Evolutionary conservation across 768 basidiomycete genomes (phyloP).

Genomic region (Leccinum subgranulosum): DNA sequence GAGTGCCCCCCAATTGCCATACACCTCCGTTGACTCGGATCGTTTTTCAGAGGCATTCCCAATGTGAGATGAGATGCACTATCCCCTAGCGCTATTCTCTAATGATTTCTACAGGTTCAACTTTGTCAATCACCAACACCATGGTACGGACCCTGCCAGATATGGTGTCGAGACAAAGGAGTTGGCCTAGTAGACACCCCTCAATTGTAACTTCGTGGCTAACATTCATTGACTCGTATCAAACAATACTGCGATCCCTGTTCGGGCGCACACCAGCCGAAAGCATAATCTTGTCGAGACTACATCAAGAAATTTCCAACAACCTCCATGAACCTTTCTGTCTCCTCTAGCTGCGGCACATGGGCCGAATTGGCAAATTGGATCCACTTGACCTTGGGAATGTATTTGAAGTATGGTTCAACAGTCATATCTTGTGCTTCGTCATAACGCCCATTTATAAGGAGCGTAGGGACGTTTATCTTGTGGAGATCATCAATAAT

Average conservation of each 20-base stretch:
- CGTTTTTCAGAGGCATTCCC: conserved; percentile 59
- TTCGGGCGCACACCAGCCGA: background rate
- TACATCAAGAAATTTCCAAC: conserved; percentile 30
- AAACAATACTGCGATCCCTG: background rate
- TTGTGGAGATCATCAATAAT: conserved; percentile 32
- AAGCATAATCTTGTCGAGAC: background rate
- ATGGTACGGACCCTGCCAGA: conserved; percentile 82
- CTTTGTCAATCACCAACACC: conserved; percentile 85
- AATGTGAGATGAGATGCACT: conserved; percentile 48
- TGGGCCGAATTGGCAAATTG: conserved; percentile 38
- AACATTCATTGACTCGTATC: background rate
- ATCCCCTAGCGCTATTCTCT: conserved; percentile 3
- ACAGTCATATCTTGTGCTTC: conserved; percentile 33
- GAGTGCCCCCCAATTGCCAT: conserved; percentile 30
- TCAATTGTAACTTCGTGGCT: conserved; percentile 7
- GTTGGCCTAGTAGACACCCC: conserved; percentile 16
- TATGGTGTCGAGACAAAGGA: conserved; percentile 49
- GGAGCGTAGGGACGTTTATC: conserved; percentile 32
- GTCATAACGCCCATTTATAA: conserved; percentile 38
- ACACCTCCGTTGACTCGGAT: conserved; percentile 10
- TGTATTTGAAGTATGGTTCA: conserved; percentile 31
- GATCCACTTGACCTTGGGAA: conserved; percentile 36
- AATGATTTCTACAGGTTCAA: conserved; percentile 70
- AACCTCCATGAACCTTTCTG: conserved; percentile 32
- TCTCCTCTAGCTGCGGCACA: conserved; percentile 36